Conservation (phyloP, 2,329 filamentous ascomycete species). For the Talaromyces sp. region DNA sequence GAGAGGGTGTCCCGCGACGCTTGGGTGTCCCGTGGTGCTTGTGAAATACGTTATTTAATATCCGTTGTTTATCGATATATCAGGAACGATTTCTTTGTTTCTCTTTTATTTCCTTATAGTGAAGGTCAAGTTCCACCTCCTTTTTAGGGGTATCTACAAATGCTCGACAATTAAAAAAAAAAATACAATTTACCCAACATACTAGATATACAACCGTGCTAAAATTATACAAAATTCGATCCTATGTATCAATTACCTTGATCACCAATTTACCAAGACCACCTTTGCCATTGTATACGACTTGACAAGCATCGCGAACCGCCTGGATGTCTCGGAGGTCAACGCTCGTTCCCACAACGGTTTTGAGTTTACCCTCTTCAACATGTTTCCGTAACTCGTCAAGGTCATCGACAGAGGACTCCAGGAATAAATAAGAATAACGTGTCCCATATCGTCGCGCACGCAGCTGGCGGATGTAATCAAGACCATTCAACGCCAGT, state of each 20-base stretch:
- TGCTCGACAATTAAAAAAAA: neutral
- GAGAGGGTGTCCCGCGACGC: too few relatives aligned
- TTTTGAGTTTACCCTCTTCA: conserved; percentile 40
- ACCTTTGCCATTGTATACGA: conserved; percentile 36
- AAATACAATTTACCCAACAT: neutral
- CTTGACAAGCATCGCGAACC: conserved; percentile 35
- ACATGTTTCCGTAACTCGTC: conserved; percentile 37
- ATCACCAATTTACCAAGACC: conserved; percentile 41
- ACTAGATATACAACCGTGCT: neutral
- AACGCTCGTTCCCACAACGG: conserved; percentile 37
- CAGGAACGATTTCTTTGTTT: neutral
- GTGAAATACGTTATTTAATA: too few relatives aligned
- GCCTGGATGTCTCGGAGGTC: conserved; percentile 39
- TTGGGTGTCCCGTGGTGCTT: too few relatives aligned
- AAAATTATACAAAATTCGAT: neutral
- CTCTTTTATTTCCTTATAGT: too few relatives aligned
- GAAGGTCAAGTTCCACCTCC: too few relatives aligned
- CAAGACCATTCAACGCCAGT: conserved; percentile 24
- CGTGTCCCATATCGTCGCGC: conserved; percentile 40
- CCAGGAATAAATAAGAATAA: conserved; percentile 41
- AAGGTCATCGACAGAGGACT: conserved; percentile 35
- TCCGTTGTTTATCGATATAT: neutral
- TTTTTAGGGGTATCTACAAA: neutral
- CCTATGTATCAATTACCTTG: conserved; percentile 18
- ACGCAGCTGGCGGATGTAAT: conserved; percentile 37